phyloP scores from a whole-genome alignment of 106 monocot genomes.

The Chionographis japonica region DNA sequence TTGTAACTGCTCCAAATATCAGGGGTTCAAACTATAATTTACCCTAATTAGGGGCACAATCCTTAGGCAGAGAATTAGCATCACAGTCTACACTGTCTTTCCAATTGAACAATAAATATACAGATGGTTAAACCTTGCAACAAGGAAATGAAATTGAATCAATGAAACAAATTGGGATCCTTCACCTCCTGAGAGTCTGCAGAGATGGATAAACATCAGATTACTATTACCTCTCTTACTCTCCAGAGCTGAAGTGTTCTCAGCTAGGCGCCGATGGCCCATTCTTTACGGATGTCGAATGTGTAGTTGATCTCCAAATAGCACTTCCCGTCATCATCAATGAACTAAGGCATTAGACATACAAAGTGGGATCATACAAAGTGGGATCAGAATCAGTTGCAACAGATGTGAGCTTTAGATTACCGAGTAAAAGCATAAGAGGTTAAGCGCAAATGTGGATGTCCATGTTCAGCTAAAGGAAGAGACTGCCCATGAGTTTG shows the following conservation, averaged over 20 bases:
- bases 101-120: not conserved
- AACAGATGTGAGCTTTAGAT: no score
- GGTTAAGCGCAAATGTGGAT: no score
- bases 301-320: constrained; percentile 86
- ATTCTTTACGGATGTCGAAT: constrained; percentile 82
- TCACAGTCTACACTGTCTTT: not conserved
- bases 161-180: not conserved
- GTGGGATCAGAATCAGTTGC: no score
- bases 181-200: not conserved
- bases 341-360: constrained; percentile 38
- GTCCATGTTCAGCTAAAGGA: no score
- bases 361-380: no score
- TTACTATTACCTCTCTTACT: not conserved
- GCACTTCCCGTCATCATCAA: constrained; percentile 80
- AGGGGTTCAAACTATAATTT: no score
- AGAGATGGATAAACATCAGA: not conserved
- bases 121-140: not conserved
- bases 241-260: not conserved
- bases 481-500: no score
- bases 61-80: no score
- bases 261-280: constrained; percentile 42
- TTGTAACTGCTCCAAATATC: no score
- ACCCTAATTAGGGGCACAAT: no score
- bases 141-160: not conserved
- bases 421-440: no score